Evolutionary conservation across 2,329 filamentous ascomycete species (phyloP).

Genomic region (Fusarium begoniae): DNA sequence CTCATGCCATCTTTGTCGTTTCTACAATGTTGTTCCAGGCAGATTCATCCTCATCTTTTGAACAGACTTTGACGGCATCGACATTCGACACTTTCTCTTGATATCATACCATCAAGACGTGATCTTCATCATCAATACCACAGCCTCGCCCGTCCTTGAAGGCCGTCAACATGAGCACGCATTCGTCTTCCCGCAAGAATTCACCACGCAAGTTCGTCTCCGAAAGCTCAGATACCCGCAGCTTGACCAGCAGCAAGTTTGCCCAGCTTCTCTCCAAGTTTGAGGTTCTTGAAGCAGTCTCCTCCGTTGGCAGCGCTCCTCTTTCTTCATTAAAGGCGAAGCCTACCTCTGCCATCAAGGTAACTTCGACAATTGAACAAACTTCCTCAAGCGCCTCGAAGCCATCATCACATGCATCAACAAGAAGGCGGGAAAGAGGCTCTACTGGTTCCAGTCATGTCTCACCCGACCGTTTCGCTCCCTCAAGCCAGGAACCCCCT

Average conservation of each 20-base stretch:
- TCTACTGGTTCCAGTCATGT: constrained; percentile 3
- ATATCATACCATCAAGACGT: background rate
- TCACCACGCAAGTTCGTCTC: constrained; percentile 16
- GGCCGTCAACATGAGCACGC: constrained; percentile 25
- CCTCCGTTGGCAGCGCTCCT: background rate
- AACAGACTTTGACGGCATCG: constrained; percentile 31
- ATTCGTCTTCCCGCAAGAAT: background rate
- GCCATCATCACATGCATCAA: background rate
- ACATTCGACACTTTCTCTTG: constrained; percentile 14
- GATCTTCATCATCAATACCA: constrained; percentile 1
- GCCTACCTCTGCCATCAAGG: background rate
- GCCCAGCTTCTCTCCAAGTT: constrained; percentile 50
- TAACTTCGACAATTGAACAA: background rate
- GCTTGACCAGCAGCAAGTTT: constrained; percentile 27
- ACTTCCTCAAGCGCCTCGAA: background rate
- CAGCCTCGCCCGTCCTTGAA: background rate
- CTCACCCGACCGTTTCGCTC: constrained; percentile 2
- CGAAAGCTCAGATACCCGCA: constrained; percentile 2
- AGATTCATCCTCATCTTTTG: constrained; percentile 17
- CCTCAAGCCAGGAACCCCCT: background rate
- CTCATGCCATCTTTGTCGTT: background rate
- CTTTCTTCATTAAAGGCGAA: background rate
- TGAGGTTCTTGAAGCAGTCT: constrained; percentile 43
- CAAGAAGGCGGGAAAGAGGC: background rate
- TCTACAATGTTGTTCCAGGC: background rate